Base-by-base conservation (phyloP, 2,329 filamentous ascomycete species). In the Myriosclerotinia duriaeana region DNA sequence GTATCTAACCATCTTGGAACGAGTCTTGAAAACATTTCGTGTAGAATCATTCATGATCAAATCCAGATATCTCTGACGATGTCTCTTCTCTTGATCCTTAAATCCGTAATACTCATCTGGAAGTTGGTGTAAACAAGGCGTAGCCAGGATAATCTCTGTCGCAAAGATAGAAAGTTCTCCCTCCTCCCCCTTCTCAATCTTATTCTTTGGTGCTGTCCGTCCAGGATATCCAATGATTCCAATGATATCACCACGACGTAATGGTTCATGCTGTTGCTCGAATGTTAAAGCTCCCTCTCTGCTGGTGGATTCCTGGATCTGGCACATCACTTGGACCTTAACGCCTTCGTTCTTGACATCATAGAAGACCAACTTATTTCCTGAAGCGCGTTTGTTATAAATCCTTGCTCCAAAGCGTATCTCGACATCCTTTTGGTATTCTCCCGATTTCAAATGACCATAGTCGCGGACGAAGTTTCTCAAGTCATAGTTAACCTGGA, bases 121-220 rank as follows among this genome's bases (percentile, higher is more conserved):
- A 72, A 96, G 85, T 81, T 92, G 89, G 79, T 97, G 93, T 76
- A 99, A 80, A 79, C 94, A 98, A 11, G 95, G 95, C 0, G 94
- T 90, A 69, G 99, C 84, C 55, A 98, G 88, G 53, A 90, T 83
- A 71, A 99, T 85, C 79, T 97, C 90, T 62, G 86, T 88, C 1
- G 95, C 95, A 76, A 97, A 96, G 78, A 99, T 92, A 53, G 92
- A 96, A 62, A 99, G 85, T 80, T 99, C 94, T 71, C 95, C 95
- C 72, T 93, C 90, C 75, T 89, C 87, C 71, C 92, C 86, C 78
- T 84, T 83, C 75, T 82, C 85, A 75, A 90, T 90, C 84, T 93
- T 92, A 80, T 88, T 95, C 87, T 95, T 95, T 73, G 95, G 95
- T 71, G 89, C 89, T 53, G 93, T 98, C 67, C 93, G 83, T 68